These are phyloP conservation scores for Ehretia macrophylla DNA, from an alignment of 257 asterid species.

Conservation along the genomic window DNA sequence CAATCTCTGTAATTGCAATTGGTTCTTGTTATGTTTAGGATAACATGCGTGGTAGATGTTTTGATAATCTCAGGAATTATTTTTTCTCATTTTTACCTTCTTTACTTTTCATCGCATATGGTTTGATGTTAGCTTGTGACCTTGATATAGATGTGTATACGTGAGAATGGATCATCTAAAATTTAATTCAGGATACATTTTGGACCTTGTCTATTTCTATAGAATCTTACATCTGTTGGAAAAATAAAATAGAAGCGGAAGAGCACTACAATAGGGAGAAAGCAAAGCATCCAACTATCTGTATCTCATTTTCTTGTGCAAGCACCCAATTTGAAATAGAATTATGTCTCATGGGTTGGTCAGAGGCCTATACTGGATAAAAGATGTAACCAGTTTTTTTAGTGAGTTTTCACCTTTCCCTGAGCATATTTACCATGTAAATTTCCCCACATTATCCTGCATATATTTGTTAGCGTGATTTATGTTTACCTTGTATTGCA, in stretches of 20 bases:
- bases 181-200: neutral
- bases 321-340: neutral
- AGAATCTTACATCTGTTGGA: neutral
- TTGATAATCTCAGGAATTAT: no score
- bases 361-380: neutral
- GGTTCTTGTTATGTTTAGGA: neutral
- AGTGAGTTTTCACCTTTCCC: neutral
- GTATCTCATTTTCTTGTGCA: no score
- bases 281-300: neutral
- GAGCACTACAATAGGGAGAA: neutral
- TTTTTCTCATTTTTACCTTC: no score
- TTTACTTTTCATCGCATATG: no score
- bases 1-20: neutral
- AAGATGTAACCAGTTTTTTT: neutral
- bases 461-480: slow-evolving; percentile 10
- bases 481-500: slow-evolving; percentile 21
- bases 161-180: neutral
- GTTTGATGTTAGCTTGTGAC: no score
- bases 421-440: neutral
- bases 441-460: neutral
- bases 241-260: no score
- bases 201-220: neutral
- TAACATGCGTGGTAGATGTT: neutral
- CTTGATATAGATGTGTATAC: no score
- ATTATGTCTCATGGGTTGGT: neutral